A percentile compares a stretch with the other conserved stretches of the same genome.
phyloP scores from a whole-genome alignment of 208 protist species.

The Leishmania arabica region DNA sequence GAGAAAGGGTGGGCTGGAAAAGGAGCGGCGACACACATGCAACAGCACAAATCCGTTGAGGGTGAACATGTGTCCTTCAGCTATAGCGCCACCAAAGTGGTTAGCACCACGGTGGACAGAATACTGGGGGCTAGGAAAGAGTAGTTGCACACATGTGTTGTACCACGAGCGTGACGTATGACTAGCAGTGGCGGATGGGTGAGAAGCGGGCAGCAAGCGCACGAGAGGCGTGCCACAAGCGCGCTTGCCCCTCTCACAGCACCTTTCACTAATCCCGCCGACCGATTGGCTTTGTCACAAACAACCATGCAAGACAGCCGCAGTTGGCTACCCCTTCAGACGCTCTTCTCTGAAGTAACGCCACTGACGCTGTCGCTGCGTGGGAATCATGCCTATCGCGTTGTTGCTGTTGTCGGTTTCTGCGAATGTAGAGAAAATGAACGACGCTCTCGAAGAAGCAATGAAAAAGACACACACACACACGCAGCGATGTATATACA shows the following conservation, averaged over 20 bases:
- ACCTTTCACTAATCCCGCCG: not conserved
- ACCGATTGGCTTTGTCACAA: not conserved
- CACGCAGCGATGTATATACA: not conserved
- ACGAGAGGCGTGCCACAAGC: not conserved
- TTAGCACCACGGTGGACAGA: not conserved
- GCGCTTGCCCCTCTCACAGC: not conserved
- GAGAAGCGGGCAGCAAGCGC: not conserved
- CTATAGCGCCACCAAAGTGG: not conserved
- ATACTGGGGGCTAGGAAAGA: not conserved
- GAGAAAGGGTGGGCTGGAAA: too few species aligned
- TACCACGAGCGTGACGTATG: not conserved
- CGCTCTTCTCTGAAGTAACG: not conserved
- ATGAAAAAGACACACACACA: not conserved
- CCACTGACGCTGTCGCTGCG: not conserved
- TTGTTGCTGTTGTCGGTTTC: too few species aligned
- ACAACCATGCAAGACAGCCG: not conserved
- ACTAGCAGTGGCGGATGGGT: not conserved
- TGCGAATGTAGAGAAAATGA: not conserved
- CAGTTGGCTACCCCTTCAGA: not conserved
- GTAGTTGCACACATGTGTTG: not conserved
- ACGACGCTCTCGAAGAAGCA: not conserved
- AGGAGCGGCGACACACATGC: not conserved
- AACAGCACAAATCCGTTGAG: not conserved
- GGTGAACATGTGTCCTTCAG: not conserved
- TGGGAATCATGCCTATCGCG: too few species aligned